Percentiles rank a stretch among this genome's conserved stretches.
phyloP scores from a whole-genome alignment of 2,329 filamentous ascomycete genomes.

The Arthrobotrys musiformis region DNA sequence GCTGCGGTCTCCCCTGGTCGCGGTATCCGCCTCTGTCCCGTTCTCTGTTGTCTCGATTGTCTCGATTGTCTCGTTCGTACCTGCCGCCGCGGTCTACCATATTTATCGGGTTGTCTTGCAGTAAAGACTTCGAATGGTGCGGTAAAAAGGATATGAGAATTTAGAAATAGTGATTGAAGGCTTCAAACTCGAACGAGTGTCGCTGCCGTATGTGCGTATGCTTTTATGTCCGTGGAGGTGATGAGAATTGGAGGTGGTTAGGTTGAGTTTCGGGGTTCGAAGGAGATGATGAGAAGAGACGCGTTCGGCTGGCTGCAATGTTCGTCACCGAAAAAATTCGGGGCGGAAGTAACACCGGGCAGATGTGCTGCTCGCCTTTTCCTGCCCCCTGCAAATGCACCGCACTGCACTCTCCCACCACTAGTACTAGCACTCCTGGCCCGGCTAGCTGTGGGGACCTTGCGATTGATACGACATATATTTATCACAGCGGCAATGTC shows the following conservation, averaged over 20 bases:
- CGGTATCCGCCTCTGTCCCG: conserved; percentile 48
- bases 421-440: too few relatives aligned
- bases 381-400: neutral
- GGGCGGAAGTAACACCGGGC: too few relatives aligned
- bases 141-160: neutral
- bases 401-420: neutral
- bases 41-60: conserved; percentile 47
- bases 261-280: neutral
- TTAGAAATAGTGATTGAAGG: neutral
- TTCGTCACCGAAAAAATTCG: conserved; percentile 47
- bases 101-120: conserved; percentile 2
- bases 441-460: conserved; percentile 16
- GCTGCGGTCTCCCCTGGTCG: conserved; percentile 45
- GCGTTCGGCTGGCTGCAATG: conserved; percentile 48
- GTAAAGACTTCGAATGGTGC: neutral
- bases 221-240: conserved; percentile 8
- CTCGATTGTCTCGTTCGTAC: conserved; percentile 47
- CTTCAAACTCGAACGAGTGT: conserved; percentile 1
- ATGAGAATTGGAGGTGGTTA: conserved; percentile 1
- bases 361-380: too few relatives aligned
- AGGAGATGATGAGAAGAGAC: conserved; percentile 37
- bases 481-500: too few relatives aligned
- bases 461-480: too few relatives aligned
- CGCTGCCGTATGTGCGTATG: neutral
- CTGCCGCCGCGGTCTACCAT: conserved; percentile 54